Conservation (phyloP, 2,329 filamentous ascomycete species). For the Neofusicoccum laricinum region DNA sequence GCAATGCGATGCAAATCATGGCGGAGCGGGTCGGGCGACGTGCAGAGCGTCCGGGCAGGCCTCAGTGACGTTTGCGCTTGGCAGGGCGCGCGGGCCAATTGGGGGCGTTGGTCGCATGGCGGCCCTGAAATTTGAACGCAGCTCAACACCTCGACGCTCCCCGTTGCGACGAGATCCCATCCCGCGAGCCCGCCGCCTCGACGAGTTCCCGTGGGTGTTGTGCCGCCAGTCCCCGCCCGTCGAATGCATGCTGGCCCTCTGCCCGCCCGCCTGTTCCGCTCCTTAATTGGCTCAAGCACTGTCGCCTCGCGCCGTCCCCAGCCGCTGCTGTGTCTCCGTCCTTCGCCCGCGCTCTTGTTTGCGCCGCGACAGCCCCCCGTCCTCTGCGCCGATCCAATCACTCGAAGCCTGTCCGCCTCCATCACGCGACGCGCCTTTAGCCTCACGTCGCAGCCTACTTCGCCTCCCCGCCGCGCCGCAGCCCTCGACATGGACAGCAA, state of each 20-base stretch:
- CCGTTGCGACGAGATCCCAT: slow-evolving; percentile 5
- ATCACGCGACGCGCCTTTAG: background rate
- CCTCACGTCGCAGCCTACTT: background rate
- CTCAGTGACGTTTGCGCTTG: slow-evolving; percentile 11
- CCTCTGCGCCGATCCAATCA: background rate
- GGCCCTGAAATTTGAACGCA: slow-evolving; percentile 15
- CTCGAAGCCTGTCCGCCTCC: background rate
- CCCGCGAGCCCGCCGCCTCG: background rate
- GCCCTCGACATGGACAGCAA: slow-evolving; percentile 10
- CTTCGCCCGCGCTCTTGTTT: background rate
- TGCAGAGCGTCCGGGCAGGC: background rate
- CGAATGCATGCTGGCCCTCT: slow-evolving; percentile 16
- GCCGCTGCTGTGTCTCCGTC: background rate
- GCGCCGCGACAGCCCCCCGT: background rate
- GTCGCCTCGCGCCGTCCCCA: background rate
- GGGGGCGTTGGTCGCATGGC: background rate
- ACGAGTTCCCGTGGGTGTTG: background rate
- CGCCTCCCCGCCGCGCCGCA: background rate
- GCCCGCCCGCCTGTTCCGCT: slow-evolving; percentile 2
- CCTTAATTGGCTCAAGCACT: slow-evolving; percentile 1
- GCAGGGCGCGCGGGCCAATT: slow-evolving; percentile 5
- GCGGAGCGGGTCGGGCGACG: background rate
- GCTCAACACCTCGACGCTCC: slow-evolving; percentile 10
- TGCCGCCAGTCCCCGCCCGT: background rate
- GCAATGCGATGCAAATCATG: background rate